Evolutionary conservation across 1,139 yeast genomes (phyloP), one percentile per base, ranked within the genome.

Genomic region (Sugiyamaella grinbergsii): DNA sequence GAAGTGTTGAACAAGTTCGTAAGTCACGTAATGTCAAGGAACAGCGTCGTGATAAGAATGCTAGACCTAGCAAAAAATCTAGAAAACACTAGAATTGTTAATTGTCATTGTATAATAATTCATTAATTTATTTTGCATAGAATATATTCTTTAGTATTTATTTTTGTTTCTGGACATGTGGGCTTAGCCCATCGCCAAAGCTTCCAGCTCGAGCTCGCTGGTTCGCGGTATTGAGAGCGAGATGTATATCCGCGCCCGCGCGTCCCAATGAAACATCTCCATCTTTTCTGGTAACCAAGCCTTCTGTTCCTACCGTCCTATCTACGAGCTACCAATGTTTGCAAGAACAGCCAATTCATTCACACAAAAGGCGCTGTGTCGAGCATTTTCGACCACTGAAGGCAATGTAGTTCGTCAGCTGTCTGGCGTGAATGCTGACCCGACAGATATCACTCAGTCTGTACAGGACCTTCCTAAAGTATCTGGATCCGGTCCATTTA

Each of bases 11-110:
- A 55, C 83, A 86, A 55, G 90, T 93, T 54, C 80, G 96, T 67
- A 90, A 87, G 74, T 76, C 78, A 32, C 81, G 98, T 72, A 76
- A 76, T 42, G 63, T 70, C 31, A 79, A 84, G 71, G 94, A 88
- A 56, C 78, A 87, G 71, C 78, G 85, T 58, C 80, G 77, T 63
- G 93, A 82, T 8, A 93, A 93, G 80, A 93, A 90, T 61, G 96
- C 87, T 7, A 81, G 97, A 64, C 96, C 95, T n/a, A 54, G 72
- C 8, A 78, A 75, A 61, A 78, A 69, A 63, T 38, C 39, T 32
- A 47, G 24, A 41, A 31, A 28, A 24, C 42, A 34, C 13, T 42
- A 34, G 37, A 7, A 11, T 16, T 8, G 18, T 8, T 16, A 33
- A 24, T 24, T 29, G 13, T 28, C n/a, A 28, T 10, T 28, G 32